Conservation (phyloP, 495 filamentous ascomycete species). For the Penicillium salamii region DNA sequence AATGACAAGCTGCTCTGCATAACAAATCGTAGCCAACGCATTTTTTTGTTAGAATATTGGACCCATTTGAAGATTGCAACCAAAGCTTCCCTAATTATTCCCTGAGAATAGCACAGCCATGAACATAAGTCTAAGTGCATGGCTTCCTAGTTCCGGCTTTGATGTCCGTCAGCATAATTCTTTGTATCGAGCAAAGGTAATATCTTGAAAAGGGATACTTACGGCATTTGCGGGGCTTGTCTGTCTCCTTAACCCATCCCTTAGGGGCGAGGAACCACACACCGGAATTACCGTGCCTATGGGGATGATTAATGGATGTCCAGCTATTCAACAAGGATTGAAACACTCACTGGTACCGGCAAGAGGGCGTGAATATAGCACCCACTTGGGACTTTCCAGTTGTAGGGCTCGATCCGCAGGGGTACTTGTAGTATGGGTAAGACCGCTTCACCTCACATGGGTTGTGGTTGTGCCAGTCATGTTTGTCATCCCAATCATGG, state of each 20-base stretch:
- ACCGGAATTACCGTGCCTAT: constrained; percentile 8
- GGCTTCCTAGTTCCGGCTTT: neutral
- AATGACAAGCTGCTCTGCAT: too few species aligned
- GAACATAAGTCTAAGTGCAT: neutral
- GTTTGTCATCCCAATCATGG: neutral
- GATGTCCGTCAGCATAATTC: neutral
- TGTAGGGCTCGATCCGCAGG: constrained; percentile 5
- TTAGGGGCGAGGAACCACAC: constrained; percentile 10
- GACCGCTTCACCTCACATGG: constrained; percentile 6
- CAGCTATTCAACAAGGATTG: neutral
- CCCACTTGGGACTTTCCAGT: constrained; percentile 7
- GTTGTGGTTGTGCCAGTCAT: neutral
- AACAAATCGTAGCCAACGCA: too few species aligned
- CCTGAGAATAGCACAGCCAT: too few species aligned
- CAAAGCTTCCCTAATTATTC: too few species aligned
- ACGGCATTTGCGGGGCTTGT: constrained; percentile 10
- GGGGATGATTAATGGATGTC: neutral
- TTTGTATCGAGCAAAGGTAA: neutral
- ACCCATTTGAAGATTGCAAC: too few species aligned
- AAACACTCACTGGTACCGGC: constrained; percentile 12
- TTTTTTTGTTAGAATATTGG: too few species aligned
- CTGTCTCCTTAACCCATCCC: constrained; percentile 10
- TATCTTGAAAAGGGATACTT: neutral
- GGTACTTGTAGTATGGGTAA: constrained; percentile 13
- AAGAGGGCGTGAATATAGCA: constrained; percentile 6